These are phyloP conservation scores for Ocimum tenuiflorum DNA, from an alignment of 257 asterid genomes.

Conservation along the genomic window DNA sequence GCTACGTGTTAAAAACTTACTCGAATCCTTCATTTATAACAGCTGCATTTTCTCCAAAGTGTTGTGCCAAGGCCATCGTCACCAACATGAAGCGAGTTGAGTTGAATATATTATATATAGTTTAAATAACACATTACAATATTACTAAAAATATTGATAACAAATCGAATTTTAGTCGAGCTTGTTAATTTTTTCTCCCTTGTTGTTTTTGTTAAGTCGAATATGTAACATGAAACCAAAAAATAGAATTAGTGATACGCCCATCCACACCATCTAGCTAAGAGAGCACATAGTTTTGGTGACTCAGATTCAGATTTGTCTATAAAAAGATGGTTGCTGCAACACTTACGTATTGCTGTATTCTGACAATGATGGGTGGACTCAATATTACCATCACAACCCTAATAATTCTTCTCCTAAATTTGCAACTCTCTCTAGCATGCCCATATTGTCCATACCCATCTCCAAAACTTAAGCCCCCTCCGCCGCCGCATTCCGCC, in stretches of 20 bases:
- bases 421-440: conserved; percentile 38
- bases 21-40: conserved; percentile 10
- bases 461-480: conserved; percentile 14
- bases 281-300: conserved; percentile 18
- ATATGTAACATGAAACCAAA: neutral
- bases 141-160: too few species aligned
- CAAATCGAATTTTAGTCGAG: too few species aligned
- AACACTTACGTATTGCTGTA: neutral
- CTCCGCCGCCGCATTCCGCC: neutral
- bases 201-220: too few species aligned
- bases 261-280: neutral
- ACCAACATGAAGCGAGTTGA: neutral
- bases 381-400: neutral
- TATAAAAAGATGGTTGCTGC: conserved; percentile 20
- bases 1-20: conserved; percentile 22
- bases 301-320: neutral
- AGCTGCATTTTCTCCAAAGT: neutral
- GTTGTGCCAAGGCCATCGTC: neutral
- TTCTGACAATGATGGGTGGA: conserved; percentile 24
- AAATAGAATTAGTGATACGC: too few species aligned
- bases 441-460: conserved; percentile 58
- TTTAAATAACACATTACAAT: too few species aligned
- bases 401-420: conserved; percentile 32
- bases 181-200: too few species aligned
- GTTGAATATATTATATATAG: too few species aligned